Base-by-base conservation (phyloP, 495 filamentous ascomycete genomes). In the Pyronema domesticum region DNA sequence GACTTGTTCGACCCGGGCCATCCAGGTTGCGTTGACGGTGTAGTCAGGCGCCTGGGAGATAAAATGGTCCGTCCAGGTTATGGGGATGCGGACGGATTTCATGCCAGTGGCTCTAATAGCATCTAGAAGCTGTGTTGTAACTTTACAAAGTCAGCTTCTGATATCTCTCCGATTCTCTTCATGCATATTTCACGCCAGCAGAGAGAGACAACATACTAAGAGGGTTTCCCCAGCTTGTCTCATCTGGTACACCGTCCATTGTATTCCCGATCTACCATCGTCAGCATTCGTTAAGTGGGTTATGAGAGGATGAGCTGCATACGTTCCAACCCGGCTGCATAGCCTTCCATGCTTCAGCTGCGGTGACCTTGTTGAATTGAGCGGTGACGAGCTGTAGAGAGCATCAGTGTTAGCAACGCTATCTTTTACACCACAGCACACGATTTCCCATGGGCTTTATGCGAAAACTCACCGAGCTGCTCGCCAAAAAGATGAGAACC, bases 31-130 rank as follows among this genome's bases (percentile, higher is more conserved):
- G 50, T 79, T 71, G 39, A 80, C 73, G 7, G 63, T 72, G 70
- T 58, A 81, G 52, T 70, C 68, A 0, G 76, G 76, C 0, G 74
- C 74, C 11, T 62, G 60, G 10, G 62, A 62, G 6, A 68, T 69
- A 61, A 78, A 80, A 56, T 82, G 76, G 45, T 78, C 67, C 3
- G 75, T 70, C 67, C 74, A 81, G 0, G 78, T 81, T 11, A 81
- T 76, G 70, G 56, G 79, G 53, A 81, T 73, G 11, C 77, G 69
- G 49, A 81, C 70, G 48, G 73, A 73, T 52, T 76, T 79, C 61
- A 76, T 80, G 7, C 77, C 78, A 5, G 74, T 69, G 0, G 66
- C 62, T 60, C 78, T 73, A 15, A 78, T 69, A 19, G 71, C 64
- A 34, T 73, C 67, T 19, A 82, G 50, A 5, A 53, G 48, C 18